Conservation (phyloP, 2,329 filamentous ascomycete genomes). For the Neofusicoccum ribis region DNA sequence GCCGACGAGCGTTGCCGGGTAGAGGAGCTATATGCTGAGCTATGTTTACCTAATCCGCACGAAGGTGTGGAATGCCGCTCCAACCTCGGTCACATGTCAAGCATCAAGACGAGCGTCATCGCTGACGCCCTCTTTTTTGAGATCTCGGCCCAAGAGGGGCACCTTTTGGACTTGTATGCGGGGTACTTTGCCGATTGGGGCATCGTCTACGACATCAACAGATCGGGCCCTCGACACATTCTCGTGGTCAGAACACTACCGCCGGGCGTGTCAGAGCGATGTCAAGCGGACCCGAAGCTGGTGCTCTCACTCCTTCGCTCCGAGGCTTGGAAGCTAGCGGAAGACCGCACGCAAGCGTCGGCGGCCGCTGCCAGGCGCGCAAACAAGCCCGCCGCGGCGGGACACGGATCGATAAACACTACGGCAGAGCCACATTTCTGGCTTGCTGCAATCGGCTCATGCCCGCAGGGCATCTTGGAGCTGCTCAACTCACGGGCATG, state of each 20-base stretch:
- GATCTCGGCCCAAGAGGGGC: slow-evolving; percentile 60
- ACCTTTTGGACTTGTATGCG: slow-evolving; percentile 56
- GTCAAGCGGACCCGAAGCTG: slow-evolving; percentile 68
- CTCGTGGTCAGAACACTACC: slow-evolving; percentile 65
- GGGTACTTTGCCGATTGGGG: slow-evolving; percentile 72
- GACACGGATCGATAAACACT: not conserved
- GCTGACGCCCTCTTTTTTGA: slow-evolving; percentile 63
- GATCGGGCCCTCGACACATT: slow-evolving; percentile 20
- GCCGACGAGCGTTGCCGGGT: slow-evolving; percentile 86
- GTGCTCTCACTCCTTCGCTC: slow-evolving; percentile 72
- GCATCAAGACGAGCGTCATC: slow-evolving; percentile 37
- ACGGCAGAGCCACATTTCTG: slow-evolving; percentile 31
- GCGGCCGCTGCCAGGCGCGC: slow-evolving; percentile 20
- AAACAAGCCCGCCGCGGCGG: not conserved
- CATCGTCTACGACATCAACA: slow-evolving; percentile 59
- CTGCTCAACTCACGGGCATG: slow-evolving; percentile 75
- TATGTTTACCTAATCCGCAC: slow-evolving; percentile 41
- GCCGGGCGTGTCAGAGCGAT: slow-evolving; percentile 72
- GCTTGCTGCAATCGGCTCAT: slow-evolving; percentile 65
- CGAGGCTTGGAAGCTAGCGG: slow-evolving; percentile 69
- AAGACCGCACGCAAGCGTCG: slow-evolving; percentile 30
- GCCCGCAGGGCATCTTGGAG: slow-evolving; percentile 74
- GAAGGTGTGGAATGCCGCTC: slow-evolving; percentile 28
- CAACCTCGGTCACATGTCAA: slow-evolving; percentile 33
- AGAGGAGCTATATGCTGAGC: slow-evolving; percentile 66